These are phyloP conservation scores for Casuarina cunninghamiana DNA, from an alignment of 306 rosid species.

Conservation along the genomic window DNA sequence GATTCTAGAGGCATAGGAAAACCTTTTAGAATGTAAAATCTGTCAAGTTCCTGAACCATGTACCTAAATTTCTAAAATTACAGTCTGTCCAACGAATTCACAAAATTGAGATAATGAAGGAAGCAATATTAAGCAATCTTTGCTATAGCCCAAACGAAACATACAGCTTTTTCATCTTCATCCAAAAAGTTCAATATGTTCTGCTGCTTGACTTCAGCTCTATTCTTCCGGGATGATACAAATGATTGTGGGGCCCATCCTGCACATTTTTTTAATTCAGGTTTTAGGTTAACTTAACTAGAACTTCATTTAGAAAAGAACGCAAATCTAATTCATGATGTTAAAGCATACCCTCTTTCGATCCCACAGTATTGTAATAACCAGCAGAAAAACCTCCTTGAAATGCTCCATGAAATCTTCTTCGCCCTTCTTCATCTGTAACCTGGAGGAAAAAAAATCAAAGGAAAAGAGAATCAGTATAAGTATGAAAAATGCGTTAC, in stretches of 20 bases:
- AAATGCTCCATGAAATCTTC: conserved; percentile 98
- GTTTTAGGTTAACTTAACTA: conserved; percentile 19
- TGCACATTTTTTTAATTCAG: conserved; percentile 44
- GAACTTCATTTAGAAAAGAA: conserved; percentile 5
- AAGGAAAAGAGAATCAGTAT: neutral
- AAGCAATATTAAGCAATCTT: conserved; percentile 15
- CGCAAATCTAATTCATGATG: neutral
- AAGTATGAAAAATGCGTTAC: neutral
- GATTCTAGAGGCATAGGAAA: neutral
- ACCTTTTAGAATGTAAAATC: neutral
- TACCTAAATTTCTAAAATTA: neutral
- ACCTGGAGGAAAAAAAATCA: conserved; percentile 48
- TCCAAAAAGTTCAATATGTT: conserved; percentile 78
- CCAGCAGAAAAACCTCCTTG: conserved; percentile 96
- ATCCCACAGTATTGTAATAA: conserved; percentile 83
- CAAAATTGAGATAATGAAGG: neutral
- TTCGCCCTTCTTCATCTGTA: conserved; percentile 94
- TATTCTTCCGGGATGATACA: conserved; percentile 85
- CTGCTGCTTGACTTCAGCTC: conserved; percentile 88
- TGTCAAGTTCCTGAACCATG: neutral
- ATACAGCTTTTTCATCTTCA: conserved; percentile 90
- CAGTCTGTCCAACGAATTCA: conserved; percentile 1
- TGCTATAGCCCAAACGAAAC: conserved; percentile 31
- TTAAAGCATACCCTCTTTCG: conserved; percentile 73
- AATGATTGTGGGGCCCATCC: conserved; percentile 96